Evolutionary conservation across 2,329 filamentous ascomycete species (phyloP), one percentile per base, ranked within the genome.

Genomic region (Macroventuria anomochaeta): DNA sequence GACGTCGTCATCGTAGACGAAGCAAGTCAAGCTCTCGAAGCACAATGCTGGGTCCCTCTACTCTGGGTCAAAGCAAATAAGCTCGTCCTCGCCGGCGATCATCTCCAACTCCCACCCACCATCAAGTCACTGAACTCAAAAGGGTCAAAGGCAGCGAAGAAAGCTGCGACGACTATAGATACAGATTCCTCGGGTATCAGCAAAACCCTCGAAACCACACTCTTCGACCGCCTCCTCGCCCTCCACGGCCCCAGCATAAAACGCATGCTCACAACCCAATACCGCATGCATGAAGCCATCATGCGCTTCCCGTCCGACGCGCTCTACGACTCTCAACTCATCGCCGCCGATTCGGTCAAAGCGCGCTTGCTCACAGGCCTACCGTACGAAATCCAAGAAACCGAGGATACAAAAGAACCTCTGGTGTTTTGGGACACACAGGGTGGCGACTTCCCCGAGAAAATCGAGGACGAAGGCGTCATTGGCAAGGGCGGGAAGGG

Each of bases 1-100:
- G 95, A 99, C 73, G 89, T 96, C 4, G 90, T 99, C 23, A 87
- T 99, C 56, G 91, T 99, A 51, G 95, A 99, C 68, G 95, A 99
- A 77, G 95, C 93, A 4, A 96, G 90, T 71, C 95, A 99, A 73
- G 95, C 95, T 2, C 81, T 97, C 8, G 95, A 99, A 76, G 93
- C 95, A 0, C 93, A 97, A 75, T 97, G 93, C 77, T 99, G 95
- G 95, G 93, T 97, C 44, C 88, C 95, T 10, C 77, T 99, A 39
- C 77, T 97, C 15, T 83, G 85, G 59, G 74, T 77, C 33, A 91
- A 82, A 32, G 79, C 91, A 0, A 85, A 81, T 62, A 97, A 97
- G 77, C 87, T 91, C 7, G 88, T 99, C 7, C 87, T 96, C 58
- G 95, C 95, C 1, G 95, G 95, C 40, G 95, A 99, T 71, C 95